Evolutionary conservation across 2,329 filamentous ascomycete species (phyloP), one percentile per base, ranked within the genome.

Genomic region (Alternaria gansuensis): DNA sequence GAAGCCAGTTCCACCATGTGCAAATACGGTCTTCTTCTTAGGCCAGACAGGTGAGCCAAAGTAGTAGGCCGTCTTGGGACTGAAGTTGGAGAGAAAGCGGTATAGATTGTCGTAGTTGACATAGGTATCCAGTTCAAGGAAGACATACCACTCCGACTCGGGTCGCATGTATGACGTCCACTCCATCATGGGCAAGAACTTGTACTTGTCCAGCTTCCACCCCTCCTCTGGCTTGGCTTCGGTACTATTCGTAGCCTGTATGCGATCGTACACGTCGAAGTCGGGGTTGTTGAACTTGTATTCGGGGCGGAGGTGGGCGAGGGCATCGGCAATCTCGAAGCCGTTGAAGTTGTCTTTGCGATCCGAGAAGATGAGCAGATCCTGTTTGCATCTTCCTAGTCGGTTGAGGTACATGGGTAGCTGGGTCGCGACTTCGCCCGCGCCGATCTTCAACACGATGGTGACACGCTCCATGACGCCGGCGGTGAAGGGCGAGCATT

Each of bases 281-380:
- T 85, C 83, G 13, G 78, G 72, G 53, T 84, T 78, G 31, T 76
- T 73, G 36, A 76, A 72, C 67, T 72, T 67, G 79, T 78, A 76
- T 24, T 74, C 69, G 52, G 69, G 68, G 34, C 69, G 69, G 46
- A 85, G 76, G 55, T 81, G 78, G 44, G 77, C 78, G n/a, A 87
- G 78, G 50, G 71, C 69, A 57, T 77, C 75, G 49, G 79, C 78
- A 66, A 86, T 80, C 60, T 84, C 76, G 77, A 79, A 59, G 81
- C 78, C 55, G 81, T 83, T 37, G 79, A 77, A 56, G 82, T 78
- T 75, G 67, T 85, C 84, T 37, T 83, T 82, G 64, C 82, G 83
- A 71, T 88, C 86, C 37, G 85, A 87, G 74, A 85, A 87, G 66
- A 88, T 80, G 29, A 83, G 79, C 49, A 82, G 82, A 71, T 87